Percentiles rank a stretch among this genome's conserved stretches.
Evolutionary conservation across 2,329 filamentous ascomycete species (phyloP).

Genomic region (Neofusicoccum cordaticola): DNA sequence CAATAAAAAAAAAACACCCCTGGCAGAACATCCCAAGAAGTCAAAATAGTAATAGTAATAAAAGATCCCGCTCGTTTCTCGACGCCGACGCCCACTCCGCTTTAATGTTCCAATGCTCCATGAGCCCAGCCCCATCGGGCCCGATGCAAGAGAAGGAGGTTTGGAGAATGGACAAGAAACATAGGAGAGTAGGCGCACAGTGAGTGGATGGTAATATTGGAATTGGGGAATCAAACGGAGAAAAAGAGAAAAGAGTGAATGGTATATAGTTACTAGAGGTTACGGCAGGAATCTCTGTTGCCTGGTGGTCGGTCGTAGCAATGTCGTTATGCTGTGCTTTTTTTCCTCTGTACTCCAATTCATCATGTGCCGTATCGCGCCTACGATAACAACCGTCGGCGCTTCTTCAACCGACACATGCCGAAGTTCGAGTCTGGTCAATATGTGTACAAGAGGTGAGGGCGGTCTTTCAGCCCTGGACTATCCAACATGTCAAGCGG

Average conservation of each 20-base stretch:
- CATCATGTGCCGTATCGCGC: neutral
- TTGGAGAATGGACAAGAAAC: conserved; percentile 3
- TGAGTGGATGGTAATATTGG: neutral
- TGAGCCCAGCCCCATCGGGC: neutral
- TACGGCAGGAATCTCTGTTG: conserved; percentile 11
- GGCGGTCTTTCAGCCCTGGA: neutral
- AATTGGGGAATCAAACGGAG: conserved; percentile 6
- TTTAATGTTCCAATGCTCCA: conserved; percentile 16
- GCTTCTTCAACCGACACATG: neutral
- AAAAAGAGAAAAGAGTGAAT: conserved; percentile 6
- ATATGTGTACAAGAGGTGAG: neutral
- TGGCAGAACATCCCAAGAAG: neutral
- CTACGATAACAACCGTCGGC: neutral
- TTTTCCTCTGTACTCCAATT: conserved; percentile 4
- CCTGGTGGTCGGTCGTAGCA: conserved; percentile 11
- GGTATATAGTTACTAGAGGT: conserved; percentile 16
- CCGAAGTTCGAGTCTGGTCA: neutral
- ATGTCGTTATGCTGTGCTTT: conserved; percentile 15
- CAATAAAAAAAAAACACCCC: neutral
- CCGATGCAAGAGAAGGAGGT: conserved; percentile 13
- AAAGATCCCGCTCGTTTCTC: conserved; percentile 4
- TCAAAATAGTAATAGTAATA: neutral
- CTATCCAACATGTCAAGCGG: conserved; percentile 1
- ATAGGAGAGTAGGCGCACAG: conserved; percentile 12
- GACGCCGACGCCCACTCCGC: conserved; percentile 15